Base-by-base conservation (phyloP, 306 rosid genomes). In the Vigna trinervia region DNA sequence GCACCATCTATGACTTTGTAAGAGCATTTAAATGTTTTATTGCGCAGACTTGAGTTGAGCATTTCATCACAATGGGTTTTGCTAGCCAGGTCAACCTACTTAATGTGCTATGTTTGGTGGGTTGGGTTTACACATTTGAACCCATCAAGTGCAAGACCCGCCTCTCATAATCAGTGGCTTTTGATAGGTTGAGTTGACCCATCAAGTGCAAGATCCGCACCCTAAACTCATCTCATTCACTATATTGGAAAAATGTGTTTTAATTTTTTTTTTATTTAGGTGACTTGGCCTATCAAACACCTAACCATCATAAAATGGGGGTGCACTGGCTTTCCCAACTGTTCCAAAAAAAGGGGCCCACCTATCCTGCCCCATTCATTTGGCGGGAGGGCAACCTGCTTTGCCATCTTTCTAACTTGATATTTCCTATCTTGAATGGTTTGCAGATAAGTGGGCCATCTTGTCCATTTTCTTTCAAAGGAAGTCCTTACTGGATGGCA, bases 401-500 rank as follows among this genome's bases (percentile, higher is more conserved):
- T n/a, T 28, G 65, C 51, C 22, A 41, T 41, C 6, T 30, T 10
- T 1, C 26, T 81, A 86, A 63, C 48, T 34, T 81, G 59, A 84
- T 75, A 48, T 56, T 75, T 69, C 80, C 81, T 84, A 41, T 43
- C 36, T 38, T 61, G 60, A 73, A 69, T 75, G 36, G 15, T 81
- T 85, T 87, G 83, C 84, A 94, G 98, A 89, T 94, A 52, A 85
- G 78, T 0, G 96, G 96, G 32, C 89, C 88, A 71, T 78, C 97
- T 39, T 89, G 93, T 77, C 93, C 97, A 5, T 85, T 94, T 78
- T 94, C 98, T 71, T 90, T 90, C 78, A 92, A 94, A 85, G 98
- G 98, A 73, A 94, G 98, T 83, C 98, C 98, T 74, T 92, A 90
- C 76, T 94, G 98, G 98, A 90, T 94, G 98, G 98, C 98, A 71